Percentiles rank a stretch among this genome's conserved stretches.
These are phyloP conservation scores for Gamsiella multidivaricata DNA, from an alignment of 192 early-diverging fungal species.

Conservation along the genomic window DNA sequence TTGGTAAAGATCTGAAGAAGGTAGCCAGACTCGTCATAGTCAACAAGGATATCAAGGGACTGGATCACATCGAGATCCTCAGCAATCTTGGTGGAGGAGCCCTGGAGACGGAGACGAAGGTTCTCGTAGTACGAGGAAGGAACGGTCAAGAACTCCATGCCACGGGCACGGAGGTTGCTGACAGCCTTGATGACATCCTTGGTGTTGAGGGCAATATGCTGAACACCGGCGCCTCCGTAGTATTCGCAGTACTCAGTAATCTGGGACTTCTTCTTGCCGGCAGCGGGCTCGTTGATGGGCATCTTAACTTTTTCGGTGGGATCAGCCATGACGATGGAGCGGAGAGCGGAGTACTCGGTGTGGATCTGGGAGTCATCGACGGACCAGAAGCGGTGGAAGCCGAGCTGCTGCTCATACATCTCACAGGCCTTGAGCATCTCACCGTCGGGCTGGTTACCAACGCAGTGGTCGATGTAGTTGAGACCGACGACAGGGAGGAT, in stretches of 20 bases:
- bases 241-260: constrained; percentile 93
- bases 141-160: constrained; percentile 89
- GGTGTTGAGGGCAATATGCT: constrained; percentile 96
- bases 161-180: constrained; percentile 81
- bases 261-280: constrained; percentile 94
- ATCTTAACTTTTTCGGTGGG: constrained; percentile 93
- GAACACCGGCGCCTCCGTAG: constrained; percentile 86
- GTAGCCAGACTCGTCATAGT: constrained; percentile 97
- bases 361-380: constrained; percentile 97
- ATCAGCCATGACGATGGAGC: constrained; percentile 96
- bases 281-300: constrained; percentile 97
- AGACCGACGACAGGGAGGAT: constrained; percentile 76
- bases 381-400: constrained; percentile 98
- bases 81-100: constrained; percentile 75
- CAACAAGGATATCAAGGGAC: constrained; percentile 90
- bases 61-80: constrained; percentile 89
- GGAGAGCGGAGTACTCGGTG: constrained; percentile 94
- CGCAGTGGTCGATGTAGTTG: constrained; percentile 90
- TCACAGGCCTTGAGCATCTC: constrained; percentile 88
- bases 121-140: constrained; percentile 91
- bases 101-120: constrained; percentile 77
- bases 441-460: constrained; percentile 94
- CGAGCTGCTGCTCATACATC: constrained; percentile 87
- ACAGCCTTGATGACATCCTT: constrained; percentile 85
- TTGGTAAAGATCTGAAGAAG: constrained; percentile 92